A percentile compares a stretch with the other conserved stretches of the same genome.
Conservation (phyloP, 2,329 filamentous ascomycete genomes). For the Alternaria sp. region DNA sequence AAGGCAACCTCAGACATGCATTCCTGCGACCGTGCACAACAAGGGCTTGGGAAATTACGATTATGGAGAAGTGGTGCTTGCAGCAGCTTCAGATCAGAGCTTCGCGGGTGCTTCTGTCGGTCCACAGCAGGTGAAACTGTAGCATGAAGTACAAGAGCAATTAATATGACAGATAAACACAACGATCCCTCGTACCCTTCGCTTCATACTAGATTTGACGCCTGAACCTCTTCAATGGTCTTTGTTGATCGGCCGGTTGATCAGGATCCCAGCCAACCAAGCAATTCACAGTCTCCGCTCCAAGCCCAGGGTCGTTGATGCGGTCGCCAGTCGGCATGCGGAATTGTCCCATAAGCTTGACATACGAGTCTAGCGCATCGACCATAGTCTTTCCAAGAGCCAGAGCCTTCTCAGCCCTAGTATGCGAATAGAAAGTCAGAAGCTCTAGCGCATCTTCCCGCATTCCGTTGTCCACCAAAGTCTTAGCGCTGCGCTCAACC, state of each 20-base stretch:
- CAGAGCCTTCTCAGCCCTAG: conserved; percentile 35
- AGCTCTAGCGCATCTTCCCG: conserved; percentile 22
- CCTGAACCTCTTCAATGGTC: conserved; percentile 3
- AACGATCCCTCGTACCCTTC: not conserved
- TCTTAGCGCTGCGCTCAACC: conserved; percentile 29
- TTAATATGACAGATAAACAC: not conserved
- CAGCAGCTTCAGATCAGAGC: conserved; percentile 13
- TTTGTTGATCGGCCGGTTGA: conserved; percentile 7
- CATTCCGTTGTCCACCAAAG: conserved; percentile 23
- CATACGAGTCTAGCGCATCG: conserved; percentile 31
- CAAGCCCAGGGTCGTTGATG: conserved; percentile 37
- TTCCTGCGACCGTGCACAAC: not conserved
- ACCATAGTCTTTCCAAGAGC: conserved; percentile 32
- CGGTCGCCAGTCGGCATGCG: conserved; percentile 22
- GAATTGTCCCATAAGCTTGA: conserved; percentile 33
- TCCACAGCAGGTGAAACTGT: not conserved
- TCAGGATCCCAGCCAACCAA: conserved; percentile 36
- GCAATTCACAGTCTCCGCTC: conserved; percentile 39
- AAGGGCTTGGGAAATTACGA: not conserved
- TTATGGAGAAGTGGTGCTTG: conserved; percentile 14
- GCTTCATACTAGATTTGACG: not conserved
- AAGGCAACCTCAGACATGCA: not conserved
- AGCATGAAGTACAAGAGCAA: not conserved
- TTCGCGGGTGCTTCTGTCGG: conserved; percentile 5
- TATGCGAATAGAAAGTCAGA: conserved; percentile 34